Base-by-base conservation (phyloP, 2,329 filamentous ascomycete species). In the Simplicillium sp. region DNA sequence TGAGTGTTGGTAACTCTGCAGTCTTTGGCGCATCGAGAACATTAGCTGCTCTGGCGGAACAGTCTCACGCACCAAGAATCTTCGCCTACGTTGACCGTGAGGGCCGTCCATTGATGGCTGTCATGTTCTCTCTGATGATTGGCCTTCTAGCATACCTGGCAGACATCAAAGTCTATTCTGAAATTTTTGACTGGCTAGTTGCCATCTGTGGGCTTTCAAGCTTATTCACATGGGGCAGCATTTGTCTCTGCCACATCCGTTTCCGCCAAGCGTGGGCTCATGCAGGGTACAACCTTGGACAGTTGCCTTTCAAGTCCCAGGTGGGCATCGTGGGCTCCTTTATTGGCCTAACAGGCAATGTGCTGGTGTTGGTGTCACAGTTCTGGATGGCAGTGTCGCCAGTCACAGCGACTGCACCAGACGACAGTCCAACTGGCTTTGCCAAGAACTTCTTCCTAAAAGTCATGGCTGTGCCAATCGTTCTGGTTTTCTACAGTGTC, bases 221-320 rank as follows among this genome's bases (percentile, higher is more conserved):
- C 17, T 67, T 82, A 47, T 77, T 81, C 59, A 80, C 76, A 7
- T 81, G 77, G 77, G 69, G 66, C 18, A 75, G 60, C 45, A 70
- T 71, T 50, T 71, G 67, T 45, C 54, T 70, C 1, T 60, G 64
- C 6, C 66, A 70, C 48, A 70, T 71, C 45, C 67, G 38, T 28
- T 44, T 44, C 39, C 38, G 36, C 29, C 13, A 36, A 17, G 42
- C 35, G 2, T 45, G 43, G 43, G 34, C 40, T 17, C 16, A 33
- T 8, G 40, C 43, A 11, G 82, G 81, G 37, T 79, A 80, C 56
- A 70, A 66, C 11, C 64, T 87, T n/a, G 67, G 79, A 37, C 82
- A 90, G 51, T 68, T 94, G 6, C 81, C 86, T 3, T 92, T 87
- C 67, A 66, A 61, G 28, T 82, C 82, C 0, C 82, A 88, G 54